phyloP scores from a whole-genome alignment of 495 filamentous ascomycete species.

The Bryoglossum gracile region DNA sequence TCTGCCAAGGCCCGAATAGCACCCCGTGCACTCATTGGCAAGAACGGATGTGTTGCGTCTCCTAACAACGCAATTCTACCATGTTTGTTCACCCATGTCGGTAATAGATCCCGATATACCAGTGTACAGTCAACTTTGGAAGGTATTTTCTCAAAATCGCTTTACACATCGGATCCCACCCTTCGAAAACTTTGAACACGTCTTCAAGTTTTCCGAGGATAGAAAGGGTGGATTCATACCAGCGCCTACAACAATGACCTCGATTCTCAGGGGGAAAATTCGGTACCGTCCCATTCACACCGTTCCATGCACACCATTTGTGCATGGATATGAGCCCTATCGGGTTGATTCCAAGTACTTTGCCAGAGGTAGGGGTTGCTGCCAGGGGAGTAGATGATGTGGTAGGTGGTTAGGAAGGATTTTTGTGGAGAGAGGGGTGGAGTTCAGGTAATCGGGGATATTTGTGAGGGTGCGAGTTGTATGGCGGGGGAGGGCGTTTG shows the following conservation, averaged over 20 bases:
- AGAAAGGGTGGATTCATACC: conserved; percentile 18
- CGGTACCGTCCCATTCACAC: no score
- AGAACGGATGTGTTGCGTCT: conserved; percentile 66
- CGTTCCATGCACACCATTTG: no score
- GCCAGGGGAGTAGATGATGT: no score
- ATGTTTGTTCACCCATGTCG: conserved; percentile 53
- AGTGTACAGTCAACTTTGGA: conserved; percentile 61
- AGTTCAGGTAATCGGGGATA: no score
- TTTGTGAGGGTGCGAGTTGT: no score
- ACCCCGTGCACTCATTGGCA: conserved; percentile 63
- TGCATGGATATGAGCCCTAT: no score
- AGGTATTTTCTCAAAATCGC: conserved; percentile 55
- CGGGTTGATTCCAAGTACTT: no score
- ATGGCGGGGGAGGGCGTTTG: no score
- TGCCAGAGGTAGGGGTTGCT: no score
- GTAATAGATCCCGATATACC: conserved; percentile 61
- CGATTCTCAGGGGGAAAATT: conserved; percentile 42
- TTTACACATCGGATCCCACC: conserved; percentile 56
- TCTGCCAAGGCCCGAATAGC: conserved; percentile 69
- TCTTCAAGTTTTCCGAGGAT: conserved; percentile 50
- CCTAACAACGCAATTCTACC: conserved; percentile 55
- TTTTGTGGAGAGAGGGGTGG: no score
- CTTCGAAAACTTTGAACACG: conserved; percentile 50
- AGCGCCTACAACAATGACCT: conserved; percentile 51
- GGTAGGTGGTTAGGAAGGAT: no score